Evolutionary conservation across 1,284 basidiomycete genomes (phyloP), one percentile per base, ranked within the genome.

Genomic region (Puccinia sorghi): DNA sequence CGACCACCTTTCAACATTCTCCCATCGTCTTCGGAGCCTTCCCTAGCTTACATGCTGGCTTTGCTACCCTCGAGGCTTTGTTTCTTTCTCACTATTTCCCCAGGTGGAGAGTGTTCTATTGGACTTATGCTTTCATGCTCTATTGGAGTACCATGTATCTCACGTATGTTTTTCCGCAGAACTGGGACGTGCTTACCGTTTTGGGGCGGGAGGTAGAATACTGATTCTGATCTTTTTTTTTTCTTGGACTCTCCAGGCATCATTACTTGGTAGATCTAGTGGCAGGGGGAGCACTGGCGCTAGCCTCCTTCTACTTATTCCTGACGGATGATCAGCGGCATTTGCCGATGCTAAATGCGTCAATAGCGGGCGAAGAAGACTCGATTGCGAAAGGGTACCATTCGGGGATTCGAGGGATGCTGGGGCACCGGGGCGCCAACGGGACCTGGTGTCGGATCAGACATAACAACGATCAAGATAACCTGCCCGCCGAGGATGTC

Each of bases 21-120:
- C 96, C 97, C 0, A 89, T 99, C 81, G 92, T 97, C 9, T 99
- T 99, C 83, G 96, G 97, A 39, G 96, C 96, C 0, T 98, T 98
- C 85, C 97, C 97, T 0, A 93, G 91, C 6, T 88, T 99, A 39
- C 97, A 99, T 84, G 90, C 94, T 0, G 95, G 90, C 5, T 91
- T 89, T 83, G 93, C 93, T 0, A 97, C 96, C 7, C 90, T 97
- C 82, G 93, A 94, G 82, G 95, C 95, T 0, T 88, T 99, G 56
- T 96, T 97, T 87, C 86, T 97, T 81, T 90, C 91, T 43, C 94
- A 99, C 86, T 98, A 98, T 86, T 99, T 98, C 89, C 93, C 93
- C 0, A 86, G 88, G 81, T 88, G 17, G 86, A 86, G 75, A 15
- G 82, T 86, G 1, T 89, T 89, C 81, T 90, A 91, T 80, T 98